Evolutionary conservation across 495 filamentous ascomycete genomes (phyloP), one percentile per base, ranked within the genome.

Genomic region (Aspergillus biplanus): DNA sequence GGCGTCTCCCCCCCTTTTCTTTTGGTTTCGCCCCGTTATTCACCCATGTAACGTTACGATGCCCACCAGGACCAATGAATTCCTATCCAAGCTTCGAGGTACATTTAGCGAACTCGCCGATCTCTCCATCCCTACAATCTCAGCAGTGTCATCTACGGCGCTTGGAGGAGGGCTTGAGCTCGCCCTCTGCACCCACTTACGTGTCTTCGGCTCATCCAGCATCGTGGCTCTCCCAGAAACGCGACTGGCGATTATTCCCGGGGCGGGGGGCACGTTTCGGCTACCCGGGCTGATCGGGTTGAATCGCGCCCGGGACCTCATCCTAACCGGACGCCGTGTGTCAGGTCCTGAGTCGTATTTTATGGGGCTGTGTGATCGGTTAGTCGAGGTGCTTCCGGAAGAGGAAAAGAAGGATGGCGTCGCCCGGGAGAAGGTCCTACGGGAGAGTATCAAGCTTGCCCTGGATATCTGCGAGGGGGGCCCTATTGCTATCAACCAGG

Each of bases 81-180:
- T 99, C 83, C 87, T 99, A 37, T 58, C 80, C 21, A 80, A 82
- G 56, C 88, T 99, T 34, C 88, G 94, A 61, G 67, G 68, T 7
- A 92, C 93, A 31, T 86, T 99, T 58, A 78, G 83, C 16, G 73
- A 75, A 34, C 82, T 99, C 47, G 79, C 89, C 8, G 56, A 71
- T 52, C 89, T 98, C 33, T 89, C 89, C 18, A 88, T 97, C 65
- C 95, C 95, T 18, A 97, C 95, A 49, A 92, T 98, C 68, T 87
- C 90, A 6, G 92, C 92, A 48, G 83, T 98, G 63, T 86, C 86
- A 50, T 90, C 89, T 33, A 71, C 88, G 50, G 95, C 95, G 13
- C 86, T 99, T 9, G 95, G 95, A 61, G 95, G 95, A 63, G 95
- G 95, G 34, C 85, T 98, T 16, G 95, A 99, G 71, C 84, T 99